These are phyloP conservation scores for Asterella californica DNA, from an alignment of 225 moss, liverwort and hornwort genomes.

Conservation along the genomic window DNA sequence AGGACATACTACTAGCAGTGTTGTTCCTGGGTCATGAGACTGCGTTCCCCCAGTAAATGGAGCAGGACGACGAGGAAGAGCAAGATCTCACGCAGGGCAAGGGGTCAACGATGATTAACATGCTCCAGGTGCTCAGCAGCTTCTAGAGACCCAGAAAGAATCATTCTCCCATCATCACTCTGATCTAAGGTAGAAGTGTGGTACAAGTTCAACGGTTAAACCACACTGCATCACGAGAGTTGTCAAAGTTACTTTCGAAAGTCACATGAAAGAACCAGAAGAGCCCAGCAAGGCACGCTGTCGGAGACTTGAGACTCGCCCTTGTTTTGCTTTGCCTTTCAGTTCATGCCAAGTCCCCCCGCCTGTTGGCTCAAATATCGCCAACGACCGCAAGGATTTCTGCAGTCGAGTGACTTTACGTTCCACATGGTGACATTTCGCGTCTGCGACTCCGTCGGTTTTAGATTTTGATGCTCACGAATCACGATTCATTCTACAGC, in stretches of 20 bases:
- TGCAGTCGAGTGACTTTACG: background rate
- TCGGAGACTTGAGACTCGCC: background rate
- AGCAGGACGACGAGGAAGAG: background rate
- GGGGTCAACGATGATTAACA: background rate
- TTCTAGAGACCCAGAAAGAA: background rate
- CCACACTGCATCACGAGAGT: too few species aligned
- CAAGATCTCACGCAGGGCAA: background rate
- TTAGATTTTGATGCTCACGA: background rate
- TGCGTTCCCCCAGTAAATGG: too few species aligned
- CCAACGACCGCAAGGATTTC: background rate
- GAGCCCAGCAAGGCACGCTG: background rate
- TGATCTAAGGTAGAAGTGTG: background rate
- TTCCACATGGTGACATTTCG: too few species aligned
- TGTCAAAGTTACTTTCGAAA: background rate
- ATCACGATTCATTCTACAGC: too few species aligned
- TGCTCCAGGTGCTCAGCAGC: constrained; percentile 9
- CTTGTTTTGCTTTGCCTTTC: background rate
- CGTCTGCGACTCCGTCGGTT: too few species aligned
- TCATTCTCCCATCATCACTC: background rate
- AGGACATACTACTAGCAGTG: too few species aligned
- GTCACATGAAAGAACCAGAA: background rate
- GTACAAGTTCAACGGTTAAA: background rate
- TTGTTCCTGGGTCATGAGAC: too few species aligned
- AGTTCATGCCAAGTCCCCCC: background rate
- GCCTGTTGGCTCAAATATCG: background rate